A percentile compares a stretch with the other conserved stretches of the same genome.
These are phyloP conservation scores for Saprolegnia parasitica DNA, from an alignment of 352 stramenopile species.

Conservation along the genomic window DNA sequence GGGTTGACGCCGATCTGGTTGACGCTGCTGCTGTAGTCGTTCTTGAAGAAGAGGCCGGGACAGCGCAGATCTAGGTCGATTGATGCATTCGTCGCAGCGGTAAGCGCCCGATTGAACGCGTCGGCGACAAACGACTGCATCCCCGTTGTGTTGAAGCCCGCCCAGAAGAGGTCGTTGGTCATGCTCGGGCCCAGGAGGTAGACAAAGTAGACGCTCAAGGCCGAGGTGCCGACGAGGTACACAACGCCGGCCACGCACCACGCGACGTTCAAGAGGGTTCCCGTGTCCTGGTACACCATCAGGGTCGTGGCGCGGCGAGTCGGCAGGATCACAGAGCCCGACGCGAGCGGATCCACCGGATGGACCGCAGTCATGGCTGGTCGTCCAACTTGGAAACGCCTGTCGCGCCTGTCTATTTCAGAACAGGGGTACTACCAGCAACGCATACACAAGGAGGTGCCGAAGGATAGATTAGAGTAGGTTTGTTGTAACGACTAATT, in stretches of 20 bases:
- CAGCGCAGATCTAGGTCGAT: background rate
- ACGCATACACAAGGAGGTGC: no score
- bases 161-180: conserved; percentile 15
- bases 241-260: background rate
- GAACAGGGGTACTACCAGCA: no score
- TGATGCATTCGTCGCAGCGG: background rate
- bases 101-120: background rate
- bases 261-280: no score
- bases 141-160: conserved; percentile 7
- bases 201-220: background rate
- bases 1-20: background rate
- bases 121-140: conserved; percentile 8
- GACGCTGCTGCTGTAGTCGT: background rate
- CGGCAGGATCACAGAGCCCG: background rate
- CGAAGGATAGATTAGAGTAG: no score
- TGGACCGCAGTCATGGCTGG: background rate
- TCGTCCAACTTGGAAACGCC: background rate
- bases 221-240: background rate
- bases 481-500: no score
- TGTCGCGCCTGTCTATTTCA: no score
- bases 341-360: background rate
- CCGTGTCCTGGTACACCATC: background rate
- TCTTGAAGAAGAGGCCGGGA: background rate
- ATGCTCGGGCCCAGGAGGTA: background rate
- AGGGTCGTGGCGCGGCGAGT: background rate